Conservation (phyloP, 2,329 filamentous ascomycete genomes). For the Colletotrichum orchidophilum region DNA sequence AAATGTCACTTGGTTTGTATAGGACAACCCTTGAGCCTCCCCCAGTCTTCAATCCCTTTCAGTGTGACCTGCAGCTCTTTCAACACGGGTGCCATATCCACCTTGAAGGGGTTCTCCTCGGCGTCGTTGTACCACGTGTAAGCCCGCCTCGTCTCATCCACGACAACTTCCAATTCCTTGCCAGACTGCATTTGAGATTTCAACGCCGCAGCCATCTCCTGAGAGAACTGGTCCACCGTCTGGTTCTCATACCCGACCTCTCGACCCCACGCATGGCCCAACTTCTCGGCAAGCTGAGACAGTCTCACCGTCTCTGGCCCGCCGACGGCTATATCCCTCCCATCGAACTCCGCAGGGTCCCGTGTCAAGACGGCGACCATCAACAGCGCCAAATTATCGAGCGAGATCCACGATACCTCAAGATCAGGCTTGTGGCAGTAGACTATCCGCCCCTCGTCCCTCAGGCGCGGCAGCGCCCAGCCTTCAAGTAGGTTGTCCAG, state of each 20-base stretch:
- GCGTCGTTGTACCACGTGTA: slow-evolving; percentile 52
- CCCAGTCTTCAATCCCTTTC: background rate
- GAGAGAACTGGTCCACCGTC: background rate
- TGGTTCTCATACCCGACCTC: background rate
- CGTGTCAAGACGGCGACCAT: background rate
- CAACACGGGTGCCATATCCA: slow-evolving; percentile 47
- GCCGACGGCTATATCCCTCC: background rate
- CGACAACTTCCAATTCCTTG: slow-evolving; percentile 45
- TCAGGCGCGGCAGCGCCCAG: slow-evolving; percentile 43
- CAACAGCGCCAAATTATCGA: background rate
- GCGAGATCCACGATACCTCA: background rate
- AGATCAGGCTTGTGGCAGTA: background rate
- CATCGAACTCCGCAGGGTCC: background rate
- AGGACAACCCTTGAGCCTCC: background rate
- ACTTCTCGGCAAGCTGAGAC: background rate
- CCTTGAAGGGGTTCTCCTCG: slow-evolving; percentile 47
- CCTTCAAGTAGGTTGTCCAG: slow-evolving; percentile 50
- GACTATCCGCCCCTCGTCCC: background rate
- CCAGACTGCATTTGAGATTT: slow-evolving; percentile 37
- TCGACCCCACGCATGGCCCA: background rate
- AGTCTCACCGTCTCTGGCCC: background rate
- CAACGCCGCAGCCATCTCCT: background rate
- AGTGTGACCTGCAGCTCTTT: slow-evolving; percentile 41
- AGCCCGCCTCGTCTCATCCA: slow-evolving; percentile 50
- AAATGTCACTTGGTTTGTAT: background rate